Evolutionary conservation across 768 basidiomycete genomes (phyloP), one percentile per base, ranked within the genome.

Genomic region (Dacryopinax primogenitus): DNA sequence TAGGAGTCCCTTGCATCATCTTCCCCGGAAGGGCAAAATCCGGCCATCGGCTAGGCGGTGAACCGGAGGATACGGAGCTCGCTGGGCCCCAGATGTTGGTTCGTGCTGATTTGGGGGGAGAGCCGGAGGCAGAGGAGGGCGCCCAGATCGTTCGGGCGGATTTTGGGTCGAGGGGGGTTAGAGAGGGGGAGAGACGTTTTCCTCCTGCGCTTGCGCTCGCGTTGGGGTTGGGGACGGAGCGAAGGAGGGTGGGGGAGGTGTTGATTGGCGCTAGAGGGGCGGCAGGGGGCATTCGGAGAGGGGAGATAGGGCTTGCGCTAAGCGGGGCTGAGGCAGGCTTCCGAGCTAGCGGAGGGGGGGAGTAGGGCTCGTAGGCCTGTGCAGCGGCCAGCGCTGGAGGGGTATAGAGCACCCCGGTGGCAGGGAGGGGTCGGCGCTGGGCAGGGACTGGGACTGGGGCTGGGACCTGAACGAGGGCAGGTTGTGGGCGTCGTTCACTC

Each of bases 201-300:
- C 45, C 45, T 26, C n/a, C 32, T 64, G 41, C 63, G 37, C 32
- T 34, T n/a, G n/a, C n/a, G n/a, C n/a, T n/a, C n/a, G n/a, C n/a
- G n/a, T n/a, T n/a, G n/a, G n/a, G n/a, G 63, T 39, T 21, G 36
- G 30, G 13, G 51, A 51, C 44, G 64, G 47, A 33, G 45, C 44
- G 47, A 30, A 51, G 30, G 13, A 51, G 32, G 45, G 64, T 51
- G 64, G 47, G 51, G 26, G 64, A 65, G 33, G 64, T 35, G 45
- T 44, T 51, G 45, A 33, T 35, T 33, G 64, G 33, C 30, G 51
- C 21, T 16, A 34, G 41, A 39, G n/a, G 28, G 45, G 34, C 16
- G 41, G 41, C 21, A 33, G 36, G 23, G 4, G 26, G 26, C 39
- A 58, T 34, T 18, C 45, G 36, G 32, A 34, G 35, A 18, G 39